Percentiles rank a stretch among this genome's conserved stretches.
Evolutionary conservation across 2,329 filamentous ascomycete genomes (phyloP).

Genomic region (Phialophora verrucosa): DNA sequence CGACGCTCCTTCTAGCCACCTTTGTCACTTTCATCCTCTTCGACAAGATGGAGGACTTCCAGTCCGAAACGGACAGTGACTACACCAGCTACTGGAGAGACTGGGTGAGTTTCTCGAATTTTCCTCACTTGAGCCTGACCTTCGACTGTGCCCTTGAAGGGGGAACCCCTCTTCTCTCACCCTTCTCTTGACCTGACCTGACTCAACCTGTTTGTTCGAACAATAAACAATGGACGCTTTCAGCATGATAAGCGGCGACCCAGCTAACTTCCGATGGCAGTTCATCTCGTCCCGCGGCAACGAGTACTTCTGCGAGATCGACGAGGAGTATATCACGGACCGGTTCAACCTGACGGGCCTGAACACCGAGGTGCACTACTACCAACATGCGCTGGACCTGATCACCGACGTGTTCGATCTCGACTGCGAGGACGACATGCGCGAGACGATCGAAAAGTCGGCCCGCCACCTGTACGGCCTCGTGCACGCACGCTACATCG

Average conservation of each 20-base stretch:
- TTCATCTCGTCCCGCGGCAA: conserved; percentile 98
- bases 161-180: no score
- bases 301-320: conserved; percentile 99
- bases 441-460: conserved; percentile 97
- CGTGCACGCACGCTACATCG: conserved; percentile 94
- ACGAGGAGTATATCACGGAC: conserved; percentile 97
- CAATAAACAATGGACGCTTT: neutral
- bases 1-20: neutral
- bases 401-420: conserved; percentile 98
- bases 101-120: conserved; percentile 73
- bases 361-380: conserved; percentile 97
- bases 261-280: conserved; percentile 56
- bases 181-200: no score
- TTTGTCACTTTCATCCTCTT: neutral
- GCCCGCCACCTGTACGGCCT: conserved; percentile 94
- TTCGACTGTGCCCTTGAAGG: neutral
- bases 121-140: conserved; percentile 3
- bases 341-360: conserved; percentile 97
- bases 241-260: neutral
- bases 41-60: conserved; percentile 86
- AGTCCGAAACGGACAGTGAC: conserved; percentile 96
- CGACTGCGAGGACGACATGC: conserved; percentile 97
- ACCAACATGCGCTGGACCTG: conserved; percentile 96
- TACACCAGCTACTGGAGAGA: conserved; percentile 99
- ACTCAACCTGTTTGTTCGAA: neutral